Base-by-base conservation (phyloP, 306 rosid genomes). In the Sphenostylis stenocarpa region DNA sequence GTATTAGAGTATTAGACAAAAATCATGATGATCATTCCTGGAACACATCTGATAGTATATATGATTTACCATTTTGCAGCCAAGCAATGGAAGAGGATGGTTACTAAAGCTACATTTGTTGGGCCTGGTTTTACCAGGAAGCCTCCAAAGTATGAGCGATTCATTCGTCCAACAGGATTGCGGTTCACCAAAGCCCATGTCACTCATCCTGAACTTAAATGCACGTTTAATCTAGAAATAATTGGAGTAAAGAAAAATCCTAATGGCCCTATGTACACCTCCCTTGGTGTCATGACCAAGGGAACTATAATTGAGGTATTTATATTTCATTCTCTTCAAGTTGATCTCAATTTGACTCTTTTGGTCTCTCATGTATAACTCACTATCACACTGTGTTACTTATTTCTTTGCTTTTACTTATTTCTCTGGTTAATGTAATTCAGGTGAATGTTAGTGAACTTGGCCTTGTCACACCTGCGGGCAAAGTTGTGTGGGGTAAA, bases 401-500 rank as follows among this genome's bases (percentile, higher is more conserved):
- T 14, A 67, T 75, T 78, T 36, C 26, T 24, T 19, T 36, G 26
- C n/a, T n/a, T n/a, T 53, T 24, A 11, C 56, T 20, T 14, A 67
- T 75, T 78, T 36, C 26, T 24, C 24, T 36, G 26, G 24, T 47
- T 77, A 62, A 38, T 77, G 21, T 69, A 43, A 74, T 72, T 67
- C 84, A 94, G 97, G 98, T 94, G 81, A 94, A 92, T 82, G 97
- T 91, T 44, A 92, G 97, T 48, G 97, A 94, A 84, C 89, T 94
- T 49, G 98, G 98, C 84, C 79, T 94, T 65, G 97, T 94, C 71
- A 94, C 98, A 44, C 97, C 98, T 1, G 93, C 93, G 0, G 98
- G 98, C 45, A 94, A 94, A 85, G 98, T 94, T 74, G 98, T 94
- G 4, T 92, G 97, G 98, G 97, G 98, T 90, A 84, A 87, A 87